phyloP scores from a whole-genome alignment of 805 yeast genomes.

The Saturnispora bothae region DNA sequence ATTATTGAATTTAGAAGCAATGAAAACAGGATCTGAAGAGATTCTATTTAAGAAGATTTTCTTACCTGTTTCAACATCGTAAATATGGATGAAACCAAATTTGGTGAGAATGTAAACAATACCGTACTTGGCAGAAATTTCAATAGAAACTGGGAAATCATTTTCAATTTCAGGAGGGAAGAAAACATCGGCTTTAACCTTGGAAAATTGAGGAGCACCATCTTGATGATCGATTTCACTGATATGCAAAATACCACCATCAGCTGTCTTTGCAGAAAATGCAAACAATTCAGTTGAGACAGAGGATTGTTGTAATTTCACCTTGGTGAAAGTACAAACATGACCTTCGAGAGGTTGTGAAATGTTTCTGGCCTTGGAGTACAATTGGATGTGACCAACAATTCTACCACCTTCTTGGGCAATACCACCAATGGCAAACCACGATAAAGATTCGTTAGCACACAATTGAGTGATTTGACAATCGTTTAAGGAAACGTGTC shows the following conservation, averaged over 20 bases:
- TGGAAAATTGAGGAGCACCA: conserved; percentile 70
- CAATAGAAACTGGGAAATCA: conserved; percentile 93
- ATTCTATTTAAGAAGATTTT: conserved; percentile 93
- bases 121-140: conserved; percentile 78
- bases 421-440: conserved; percentile 95
- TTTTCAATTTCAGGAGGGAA: conserved; percentile 94
- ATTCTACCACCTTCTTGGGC: conserved; percentile 89
- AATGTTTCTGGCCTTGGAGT: conserved; percentile 75
- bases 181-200: conserved; percentile 85
- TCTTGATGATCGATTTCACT: conserved; percentile 94
- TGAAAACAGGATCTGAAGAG: conserved; percentile 90
- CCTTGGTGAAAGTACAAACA: conserved; percentile 78
- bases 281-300: conserved; percentile 79
- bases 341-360: conserved; percentile 98
- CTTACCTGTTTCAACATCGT: conserved; percentile 86
- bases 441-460: conserved; percentile 66
- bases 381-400: conserved; percentile 93
- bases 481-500: conserved; percentile 69
- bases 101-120: conserved; percentile 84
- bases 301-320: conserved; percentile 64
- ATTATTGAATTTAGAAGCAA: conserved; percentile 64
- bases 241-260: conserved; percentile 79
- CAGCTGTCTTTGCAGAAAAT: conserved; percentile 80
- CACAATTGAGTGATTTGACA: conserved; percentile 88
- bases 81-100: conserved; percentile 91